phyloP scores from a whole-genome alignment of 2,329 filamentous ascomycete species.

The Alternaria solani region DNA sequence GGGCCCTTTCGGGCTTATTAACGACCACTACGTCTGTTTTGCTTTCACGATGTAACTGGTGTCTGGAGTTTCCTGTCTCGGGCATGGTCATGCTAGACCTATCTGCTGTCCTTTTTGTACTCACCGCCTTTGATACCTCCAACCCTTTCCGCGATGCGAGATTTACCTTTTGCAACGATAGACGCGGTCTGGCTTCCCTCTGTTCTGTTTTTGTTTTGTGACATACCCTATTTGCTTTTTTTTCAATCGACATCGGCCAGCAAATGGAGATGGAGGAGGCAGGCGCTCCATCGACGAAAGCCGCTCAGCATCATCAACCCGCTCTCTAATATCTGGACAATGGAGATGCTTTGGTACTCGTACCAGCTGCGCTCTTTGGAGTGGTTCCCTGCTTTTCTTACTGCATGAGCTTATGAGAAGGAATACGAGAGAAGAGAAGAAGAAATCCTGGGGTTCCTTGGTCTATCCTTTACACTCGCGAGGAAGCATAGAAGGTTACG shows the following conservation, averaged over 20 bases:
- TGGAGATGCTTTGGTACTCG: constrained; percentile 5
- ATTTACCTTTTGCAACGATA: constrained; percentile 31
- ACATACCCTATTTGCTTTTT: constrained; percentile 29
- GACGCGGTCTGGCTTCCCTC: constrained; percentile 27
- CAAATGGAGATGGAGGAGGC: constrained; percentile 47
- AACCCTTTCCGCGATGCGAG: constrained; percentile 23
- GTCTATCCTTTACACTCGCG: background rate
- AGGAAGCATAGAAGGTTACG: constrained; percentile 15
- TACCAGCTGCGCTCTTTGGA: background rate
- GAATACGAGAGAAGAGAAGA: background rate
- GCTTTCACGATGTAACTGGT: constrained; percentile 13
- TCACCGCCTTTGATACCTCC: constrained; percentile 28
- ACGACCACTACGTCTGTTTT: constrained; percentile 11
- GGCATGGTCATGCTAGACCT: constrained; percentile 10
- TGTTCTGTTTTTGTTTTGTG: constrained; percentile 19
- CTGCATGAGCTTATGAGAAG: constrained; percentile 40
- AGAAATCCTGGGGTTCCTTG: background rate
- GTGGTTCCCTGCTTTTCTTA: constrained; percentile 8
- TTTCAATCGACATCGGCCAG: constrained; percentile 15
- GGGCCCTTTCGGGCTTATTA: constrained; percentile 5
- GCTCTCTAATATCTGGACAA: constrained; percentile 36
- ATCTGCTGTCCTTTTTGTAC: constrained; percentile 11
- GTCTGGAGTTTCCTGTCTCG: constrained; percentile 21
- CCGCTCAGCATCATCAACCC: constrained; percentile 23
- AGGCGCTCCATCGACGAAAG: constrained; percentile 47